Evolutionary conservation across 192 early-diverging fungal species (phyloP).

Genomic region (Coemansia sp.): DNA sequence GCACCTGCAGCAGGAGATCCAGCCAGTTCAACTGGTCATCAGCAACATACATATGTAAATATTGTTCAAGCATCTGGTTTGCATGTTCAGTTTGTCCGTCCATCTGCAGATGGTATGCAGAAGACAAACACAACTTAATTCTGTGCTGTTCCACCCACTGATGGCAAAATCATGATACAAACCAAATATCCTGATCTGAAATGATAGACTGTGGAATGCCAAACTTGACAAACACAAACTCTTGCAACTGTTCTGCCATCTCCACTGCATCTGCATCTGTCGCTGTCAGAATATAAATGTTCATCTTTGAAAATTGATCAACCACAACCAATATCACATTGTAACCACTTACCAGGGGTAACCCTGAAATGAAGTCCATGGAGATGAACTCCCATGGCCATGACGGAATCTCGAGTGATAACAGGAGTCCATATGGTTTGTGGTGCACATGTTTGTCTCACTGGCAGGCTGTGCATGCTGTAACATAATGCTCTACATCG

Average conservation of each 20-base stretch:
- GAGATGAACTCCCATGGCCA: conserved; percentile 4
- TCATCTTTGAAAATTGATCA: background rate
- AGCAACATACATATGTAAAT: conserved; percentile 21
- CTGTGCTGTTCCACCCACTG: background rate
- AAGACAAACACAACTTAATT: conserved; percentile 28
- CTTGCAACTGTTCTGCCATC: background rate
- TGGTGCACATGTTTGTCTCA: background rate
- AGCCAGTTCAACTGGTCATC: conserved; percentile 52
- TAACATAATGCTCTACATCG: background rate
- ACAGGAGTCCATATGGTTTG: conserved; percentile 5
- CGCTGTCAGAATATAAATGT: conserved; percentile 1
- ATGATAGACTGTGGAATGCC: conserved; percentile 1
- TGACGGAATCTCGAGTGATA: background rate
- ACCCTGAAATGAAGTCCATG: conserved; percentile 4
- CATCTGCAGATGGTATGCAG: conserved; percentile 42
- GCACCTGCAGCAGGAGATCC: conserved; percentile 33
- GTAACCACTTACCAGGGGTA: background rate
- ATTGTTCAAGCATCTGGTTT: conserved; percentile 45
- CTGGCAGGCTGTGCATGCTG: background rate
- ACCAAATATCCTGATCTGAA: background rate
- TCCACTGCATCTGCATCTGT: background rate
- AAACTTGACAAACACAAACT: background rate
- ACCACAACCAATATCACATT: conserved; percentile 11
- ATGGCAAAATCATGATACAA: background rate
- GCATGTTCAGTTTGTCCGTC: conserved; percentile 50